Evolutionary conservation across 306 rosid genomes (phyloP).

Genomic region (Medicago arabica): DNA sequence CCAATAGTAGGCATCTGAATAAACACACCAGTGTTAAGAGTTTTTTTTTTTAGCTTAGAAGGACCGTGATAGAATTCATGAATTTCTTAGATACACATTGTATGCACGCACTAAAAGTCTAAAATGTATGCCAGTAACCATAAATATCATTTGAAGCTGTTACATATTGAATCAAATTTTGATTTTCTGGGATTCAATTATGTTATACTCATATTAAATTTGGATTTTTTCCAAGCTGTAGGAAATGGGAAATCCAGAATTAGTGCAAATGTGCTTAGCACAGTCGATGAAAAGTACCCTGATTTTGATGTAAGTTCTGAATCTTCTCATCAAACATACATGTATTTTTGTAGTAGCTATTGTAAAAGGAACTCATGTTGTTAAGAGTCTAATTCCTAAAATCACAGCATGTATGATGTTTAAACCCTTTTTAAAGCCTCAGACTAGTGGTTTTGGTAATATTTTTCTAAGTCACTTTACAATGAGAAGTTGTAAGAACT

Average conservation of each 20-base stretch:
- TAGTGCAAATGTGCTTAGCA: slow-evolving; percentile 38
- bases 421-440: neutral
- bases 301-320: slow-evolving; percentile 55
- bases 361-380: neutral
- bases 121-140: neutral
- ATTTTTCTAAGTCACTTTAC: too few relatives aligned
- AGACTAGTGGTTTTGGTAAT: too few relatives aligned
- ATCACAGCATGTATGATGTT: neutral
- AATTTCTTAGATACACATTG: neutral
- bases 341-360: slow-evolving; percentile 6
- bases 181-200: neutral
- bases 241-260: slow-evolving; percentile 49
- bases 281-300: slow-evolving; percentile 48
- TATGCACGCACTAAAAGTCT: neutral
- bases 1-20: slow-evolving; percentile 43
- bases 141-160: neutral
- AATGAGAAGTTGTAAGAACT: too few relatives aligned
- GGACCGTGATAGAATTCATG: neutral
- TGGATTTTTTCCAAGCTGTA: slow-evolving; percentile 39
- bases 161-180: slow-evolving; percentile 1
- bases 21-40: slow-evolving; percentile 48
- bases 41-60: neutral
- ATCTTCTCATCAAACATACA: neutral
- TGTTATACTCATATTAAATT: neutral
- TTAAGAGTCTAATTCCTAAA: neutral